These are phyloP conservation scores for Blastobotrys petasosporus DNA, from an alignment of 1,139 yeast species.

Conservation along the genomic window DNA sequence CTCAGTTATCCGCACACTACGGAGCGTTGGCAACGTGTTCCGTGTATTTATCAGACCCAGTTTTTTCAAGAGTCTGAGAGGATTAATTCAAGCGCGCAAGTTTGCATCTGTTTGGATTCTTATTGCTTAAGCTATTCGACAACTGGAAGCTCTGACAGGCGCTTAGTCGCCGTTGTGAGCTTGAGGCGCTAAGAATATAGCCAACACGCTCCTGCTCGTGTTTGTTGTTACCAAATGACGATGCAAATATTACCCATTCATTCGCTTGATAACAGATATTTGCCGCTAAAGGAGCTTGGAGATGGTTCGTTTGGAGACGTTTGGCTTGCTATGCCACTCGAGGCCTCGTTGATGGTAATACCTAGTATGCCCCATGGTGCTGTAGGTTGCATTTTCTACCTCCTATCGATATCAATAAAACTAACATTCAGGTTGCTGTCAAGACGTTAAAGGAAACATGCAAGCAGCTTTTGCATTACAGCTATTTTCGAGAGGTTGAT, in stretches of 20 bases:
- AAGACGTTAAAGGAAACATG: conserved; percentile 66
- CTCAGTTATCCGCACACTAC: too few species aligned
- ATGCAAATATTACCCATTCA: conserved; percentile 14
- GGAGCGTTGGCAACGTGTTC: too few species aligned
- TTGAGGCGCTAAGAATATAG: too few species aligned
- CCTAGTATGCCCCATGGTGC: not conserved
- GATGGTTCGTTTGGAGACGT: conserved; percentile 78
- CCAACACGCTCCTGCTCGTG: too few species aligned
- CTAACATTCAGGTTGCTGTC: conserved; percentile 54
- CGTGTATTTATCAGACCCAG: too few species aligned
- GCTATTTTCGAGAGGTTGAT: conserved; percentile 63
- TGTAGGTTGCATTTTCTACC: conserved; percentile 11
- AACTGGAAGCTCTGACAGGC: too few species aligned
- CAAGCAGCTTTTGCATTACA: conserved; percentile 48
- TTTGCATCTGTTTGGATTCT: too few species aligned
- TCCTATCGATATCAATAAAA: conserved; percentile 14
- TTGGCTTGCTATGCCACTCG: conserved; percentile 42
- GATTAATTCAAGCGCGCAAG: too few species aligned
- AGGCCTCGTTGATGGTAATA: not conserved
- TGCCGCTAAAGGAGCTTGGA: conserved; percentile 52
- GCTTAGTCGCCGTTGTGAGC: too few species aligned
- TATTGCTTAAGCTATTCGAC: too few species aligned
- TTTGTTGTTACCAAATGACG: too few species aligned
- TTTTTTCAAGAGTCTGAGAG: too few species aligned
- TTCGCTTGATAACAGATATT: conserved; percentile 40